Percentiles rank a stretch among this genome's conserved stretches.
phyloP scores from a whole-genome alignment of 768 basidiomycete species.

The Kwoniella heveanensis region DNA sequence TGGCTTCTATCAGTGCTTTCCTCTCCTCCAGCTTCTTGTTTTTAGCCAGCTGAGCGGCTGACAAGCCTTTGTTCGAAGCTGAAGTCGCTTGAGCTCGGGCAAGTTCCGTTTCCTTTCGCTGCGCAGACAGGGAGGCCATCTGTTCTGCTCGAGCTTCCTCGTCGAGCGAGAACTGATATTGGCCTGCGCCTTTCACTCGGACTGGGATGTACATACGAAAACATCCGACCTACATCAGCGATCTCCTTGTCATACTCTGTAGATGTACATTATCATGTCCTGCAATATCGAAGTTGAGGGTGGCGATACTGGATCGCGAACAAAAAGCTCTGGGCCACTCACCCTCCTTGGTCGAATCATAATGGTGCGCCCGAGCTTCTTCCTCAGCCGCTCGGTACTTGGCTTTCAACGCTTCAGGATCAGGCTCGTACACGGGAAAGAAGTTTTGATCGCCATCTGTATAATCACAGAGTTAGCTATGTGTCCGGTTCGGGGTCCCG shows the following conservation, averaged over 20 bases:
- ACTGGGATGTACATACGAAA: slow-evolving; percentile 57
- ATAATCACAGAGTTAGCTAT: slow-evolving; percentile 2
- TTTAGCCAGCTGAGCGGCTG: slow-evolving; percentile 36
- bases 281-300: too few species aligned
- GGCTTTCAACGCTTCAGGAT: slow-evolving; percentile 62
- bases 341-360: slow-evolving; percentile 74
- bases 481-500: not conserved
- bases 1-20: slow-evolving; percentile 48
- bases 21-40: slow-evolving; percentile 51
- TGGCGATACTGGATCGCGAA: too few species aligned
- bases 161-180: slow-evolving; percentile 87
- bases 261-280: too few species aligned
- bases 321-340: too few species aligned
- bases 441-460: slow-evolving; percentile 72
- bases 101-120: slow-evolving; percentile 71
- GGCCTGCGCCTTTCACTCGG: slow-evolving; percentile 84
- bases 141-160: slow-evolving; percentile 74
- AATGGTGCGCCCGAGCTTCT: slow-evolving; percentile 76
- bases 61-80: slow-evolving; percentile 55
- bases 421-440: slow-evolving; percentile 86
- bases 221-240: too few species aligned
- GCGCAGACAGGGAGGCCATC: slow-evolving; percentile 76
- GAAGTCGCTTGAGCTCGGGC: slow-evolving; percentile 64
- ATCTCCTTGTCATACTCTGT: too few species aligned
- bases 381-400: slow-evolving; percentile 66